phyloP scores from a whole-genome alignment of 257 asterid species.

The Nicotiana noctiflora region DNA sequence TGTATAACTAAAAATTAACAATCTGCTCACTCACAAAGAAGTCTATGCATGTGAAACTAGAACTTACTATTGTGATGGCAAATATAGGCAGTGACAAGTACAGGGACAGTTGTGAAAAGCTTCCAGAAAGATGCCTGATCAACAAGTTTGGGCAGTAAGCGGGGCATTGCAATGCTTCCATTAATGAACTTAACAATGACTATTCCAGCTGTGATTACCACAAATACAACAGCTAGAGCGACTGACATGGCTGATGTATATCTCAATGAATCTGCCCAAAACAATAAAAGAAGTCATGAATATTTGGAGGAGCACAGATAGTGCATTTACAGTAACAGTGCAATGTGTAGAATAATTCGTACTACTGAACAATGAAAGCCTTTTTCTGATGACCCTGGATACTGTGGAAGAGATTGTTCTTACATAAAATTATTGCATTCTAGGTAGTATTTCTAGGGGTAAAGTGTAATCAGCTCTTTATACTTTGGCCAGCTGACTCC shows the following conservation, averaged over 20 bases:
- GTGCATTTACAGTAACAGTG: neutral
- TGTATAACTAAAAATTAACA: too few relatives aligned
- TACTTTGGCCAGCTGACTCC: neutral
- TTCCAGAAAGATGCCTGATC: constrained; percentile 92
- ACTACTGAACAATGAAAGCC: neutral
- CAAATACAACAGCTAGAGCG: constrained; percentile 64
- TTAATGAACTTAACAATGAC: constrained; percentile 45
- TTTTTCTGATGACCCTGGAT: neutral
- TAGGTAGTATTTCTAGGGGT: neutral
- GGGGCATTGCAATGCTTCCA: constrained; percentile 81
- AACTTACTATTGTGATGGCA: constrained; percentile 72
- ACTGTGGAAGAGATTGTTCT: neutral
- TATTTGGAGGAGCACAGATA: neutral
- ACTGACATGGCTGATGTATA: constrained; percentile 87
- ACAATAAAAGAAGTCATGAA: neutral
- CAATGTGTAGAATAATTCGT: too few relatives aligned
- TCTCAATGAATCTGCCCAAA: constrained; percentile 66
- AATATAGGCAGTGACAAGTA: constrained; percentile 80
- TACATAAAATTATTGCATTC: neutral
- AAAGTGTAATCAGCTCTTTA: neutral
- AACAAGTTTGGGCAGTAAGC: constrained; percentile 51
- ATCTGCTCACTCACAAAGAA: neutral
- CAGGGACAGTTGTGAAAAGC: constrained; percentile 73
- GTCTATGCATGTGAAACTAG: neutral
- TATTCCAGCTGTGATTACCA: constrained; percentile 77